Base-by-base conservation (phyloP, 805 yeast genomes). In the Wickerhamiella kazuoi region DNA sequence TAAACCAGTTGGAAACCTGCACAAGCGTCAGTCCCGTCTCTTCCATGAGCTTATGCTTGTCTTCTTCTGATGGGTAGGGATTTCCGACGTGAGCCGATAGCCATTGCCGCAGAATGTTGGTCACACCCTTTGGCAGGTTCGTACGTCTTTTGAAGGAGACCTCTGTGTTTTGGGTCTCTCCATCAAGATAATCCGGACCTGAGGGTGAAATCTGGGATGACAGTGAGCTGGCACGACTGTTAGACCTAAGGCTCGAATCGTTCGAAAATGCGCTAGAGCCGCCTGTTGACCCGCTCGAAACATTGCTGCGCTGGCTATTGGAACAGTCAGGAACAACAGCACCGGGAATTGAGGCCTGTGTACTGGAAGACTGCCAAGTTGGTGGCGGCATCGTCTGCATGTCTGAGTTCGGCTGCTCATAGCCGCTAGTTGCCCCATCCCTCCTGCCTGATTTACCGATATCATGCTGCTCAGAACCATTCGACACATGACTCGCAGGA, bases 1-100 rank as follows among this genome's bases (percentile, higher is more conserved):
- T 82, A 51, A 81, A 81, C 94, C 94, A 81, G 53, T 81, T 82
- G 47, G 79, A 69, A 44, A 81, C 66, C 57, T 81, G 94, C 44
- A 79, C 82, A 56, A 77, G 74, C 45, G 81, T 78, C 52, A 81
- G 65, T 0, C 90, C 87, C 0, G 94, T 81, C 52, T 69, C 66
- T 47, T 67, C 63, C 66, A 79, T 69, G 40, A 81, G 63, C 50
- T 71, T 72, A 45, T 70, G 67, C 61, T 82, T 81, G 50, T 81
- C 93, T 35, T 72, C 71, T 39, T 79, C 79, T 39, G 80, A 77
- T 2, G 94, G 94, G 55, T 81, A 81, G 13, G 94, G 94, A 51
- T 80, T 79, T 44, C 75, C 72, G 48, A 79, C 60, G 54, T 81
- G 86, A 29, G 71, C 72, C 41, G 73, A 62, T 38, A 82, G 67